Base-by-base conservation (phyloP, 2,329 filamentous ascomycete species). In the Colletotrichum siamense region DNA sequence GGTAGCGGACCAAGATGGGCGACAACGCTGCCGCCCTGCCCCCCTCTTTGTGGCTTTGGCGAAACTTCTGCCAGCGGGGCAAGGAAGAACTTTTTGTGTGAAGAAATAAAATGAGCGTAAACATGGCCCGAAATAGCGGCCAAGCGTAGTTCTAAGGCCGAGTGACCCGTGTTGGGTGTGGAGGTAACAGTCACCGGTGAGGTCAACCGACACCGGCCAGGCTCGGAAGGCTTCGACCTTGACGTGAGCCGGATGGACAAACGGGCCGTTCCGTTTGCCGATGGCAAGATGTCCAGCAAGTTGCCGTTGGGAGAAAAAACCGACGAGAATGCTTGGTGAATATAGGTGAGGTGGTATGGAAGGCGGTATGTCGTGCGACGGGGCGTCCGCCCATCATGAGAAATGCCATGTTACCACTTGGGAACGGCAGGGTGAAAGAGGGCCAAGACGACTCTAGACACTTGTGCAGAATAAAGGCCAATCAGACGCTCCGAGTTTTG, bases 181-280 rank as follows among this genome's bases (percentile, higher is more conserved):
- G 49, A 72, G 62, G 63, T 24, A 24, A 44, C 49, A 49, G 71
- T 70, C 62, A 67, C 70, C 61, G 52, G 32, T 67, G 63, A 76
- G 68, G 63, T 64, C 73, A 44, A 26, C 52, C 52, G 22, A 24
- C 15, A 49, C 12, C 22, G 67, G 68, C 62, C 72, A 76, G 16
- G 30, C 52, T 39, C 39, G 32, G 49, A 36, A 26, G 32, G 32
- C 34, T 18, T 59, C 34, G 55, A 24, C 62, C 67, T 65, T 36
- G 73, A 72, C 16, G 55, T 34, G 62, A 28, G 69, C 55, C 30
- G 30, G 68, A 36, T 61, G 67, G 32, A 26, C 52, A 62, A 69
- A 72, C 68, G 73, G 73, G 69, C 70, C 69, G 73, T 64, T 74
- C 64, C 64, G 69, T 66, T 69, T 63, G 39, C 49, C 64, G 18